Conservation (phyloP, 2,329 filamentous ascomycete species). For the Cladophialophora carrionii region DNA sequence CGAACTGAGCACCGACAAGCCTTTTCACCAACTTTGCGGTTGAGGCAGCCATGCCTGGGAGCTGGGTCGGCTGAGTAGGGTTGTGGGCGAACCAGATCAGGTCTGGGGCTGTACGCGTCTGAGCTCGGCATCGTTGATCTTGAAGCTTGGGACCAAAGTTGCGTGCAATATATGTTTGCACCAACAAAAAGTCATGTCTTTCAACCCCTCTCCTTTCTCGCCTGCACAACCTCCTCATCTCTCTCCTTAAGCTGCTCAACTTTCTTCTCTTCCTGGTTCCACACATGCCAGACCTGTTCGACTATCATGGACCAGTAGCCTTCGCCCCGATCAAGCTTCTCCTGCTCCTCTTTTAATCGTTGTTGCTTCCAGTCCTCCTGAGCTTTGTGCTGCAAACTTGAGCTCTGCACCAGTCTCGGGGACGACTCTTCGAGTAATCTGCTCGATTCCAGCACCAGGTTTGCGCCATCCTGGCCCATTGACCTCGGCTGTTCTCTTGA, state of each 20-base stretch:
- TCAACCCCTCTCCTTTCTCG: constrained; percentile 27
- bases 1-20: not conserved
- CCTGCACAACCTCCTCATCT: constrained; percentile 41
- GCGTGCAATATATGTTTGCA: not conserved
- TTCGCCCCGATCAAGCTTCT: constrained; percentile 45
- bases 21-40: not conserved
- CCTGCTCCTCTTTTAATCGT: constrained; percentile 47
- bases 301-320: constrained; percentile 52
- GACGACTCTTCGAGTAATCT: constrained; percentile 38
- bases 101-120: not conserved
- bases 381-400: constrained; percentile 28
- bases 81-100: not conserved
- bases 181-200: not conserved
- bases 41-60: not conserved
- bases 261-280: constrained; percentile 41
- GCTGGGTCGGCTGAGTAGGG: not conserved
- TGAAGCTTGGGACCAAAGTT: not conserved
- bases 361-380: constrained; percentile 46
- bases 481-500: not conserved
- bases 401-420: constrained; percentile 12
- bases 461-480: constrained; percentile 22
- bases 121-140: not conserved
- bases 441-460: constrained; percentile 28
- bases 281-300: constrained; percentile 49
- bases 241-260: constrained; percentile 32